A percentile compares a stretch with the other conserved stretches of the same genome.
Conservation (phyloP, 805 yeast genomes). For the Candida tammaniensis region DNA sequence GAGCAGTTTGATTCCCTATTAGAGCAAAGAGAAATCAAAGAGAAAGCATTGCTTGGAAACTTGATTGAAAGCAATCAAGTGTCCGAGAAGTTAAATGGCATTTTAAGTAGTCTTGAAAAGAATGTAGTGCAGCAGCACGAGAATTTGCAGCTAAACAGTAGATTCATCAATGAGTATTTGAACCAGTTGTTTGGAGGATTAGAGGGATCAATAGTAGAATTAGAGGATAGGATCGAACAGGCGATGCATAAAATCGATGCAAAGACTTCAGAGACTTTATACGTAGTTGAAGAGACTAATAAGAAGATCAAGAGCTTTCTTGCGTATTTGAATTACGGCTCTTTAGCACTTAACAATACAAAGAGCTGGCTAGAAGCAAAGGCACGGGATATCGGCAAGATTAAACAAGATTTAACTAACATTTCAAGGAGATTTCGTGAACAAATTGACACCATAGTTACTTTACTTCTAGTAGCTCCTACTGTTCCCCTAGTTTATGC, state of each 20-base stretch:
- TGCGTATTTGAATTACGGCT: neutral
- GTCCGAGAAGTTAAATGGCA: constrained; percentile 1
- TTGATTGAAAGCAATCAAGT: constrained; percentile 8
- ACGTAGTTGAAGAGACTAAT: constrained; percentile 9
- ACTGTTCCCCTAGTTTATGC: too few relatives aligned
- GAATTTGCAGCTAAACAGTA: neutral
- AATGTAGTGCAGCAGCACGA: constrained; percentile 1
- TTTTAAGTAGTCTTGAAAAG: constrained; percentile 4
- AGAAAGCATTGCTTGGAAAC: neutral
- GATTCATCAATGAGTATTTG: constrained; percentile 5
- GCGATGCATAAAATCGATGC: constrained; percentile 11
- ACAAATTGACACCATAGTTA: too few relatives aligned
- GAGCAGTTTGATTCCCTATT: constrained; percentile 6
- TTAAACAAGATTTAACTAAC: too few relatives aligned
- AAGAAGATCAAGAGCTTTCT: neutral
- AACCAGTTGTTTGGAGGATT: constrained; percentile 6
- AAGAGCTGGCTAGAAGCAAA: too few relatives aligned
- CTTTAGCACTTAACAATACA: too few relatives aligned
- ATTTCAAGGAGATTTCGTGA: too few relatives aligned
- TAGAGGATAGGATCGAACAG: constrained; percentile 6
- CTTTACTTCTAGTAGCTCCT: too few relatives aligned
- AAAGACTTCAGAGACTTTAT: constrained; percentile 8
- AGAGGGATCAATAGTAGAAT: constrained; percentile 3
- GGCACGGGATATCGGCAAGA: too few relatives aligned
- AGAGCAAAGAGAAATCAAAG: neutral